These are phyloP conservation scores for Closterium sp. DNA, from an alignment of 139 green algal genomes.

Conservation along the genomic window DNA sequence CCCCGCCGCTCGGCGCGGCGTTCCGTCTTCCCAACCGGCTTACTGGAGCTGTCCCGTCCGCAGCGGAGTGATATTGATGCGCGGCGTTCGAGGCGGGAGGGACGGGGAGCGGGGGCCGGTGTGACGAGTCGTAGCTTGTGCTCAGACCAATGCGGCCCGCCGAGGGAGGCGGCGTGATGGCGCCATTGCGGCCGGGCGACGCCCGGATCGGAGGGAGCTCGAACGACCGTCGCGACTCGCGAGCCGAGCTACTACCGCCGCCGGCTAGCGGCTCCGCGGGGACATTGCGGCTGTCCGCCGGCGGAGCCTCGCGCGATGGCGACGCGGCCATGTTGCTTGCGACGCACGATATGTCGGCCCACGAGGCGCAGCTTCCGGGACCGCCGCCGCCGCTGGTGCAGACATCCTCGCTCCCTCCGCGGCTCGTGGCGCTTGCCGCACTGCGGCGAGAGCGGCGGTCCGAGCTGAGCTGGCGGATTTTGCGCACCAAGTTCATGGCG, in stretches of 20 bases:
- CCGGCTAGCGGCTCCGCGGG: background rate
- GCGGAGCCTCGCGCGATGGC: background rate
- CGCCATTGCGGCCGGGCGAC: background rate
- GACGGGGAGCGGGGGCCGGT: background rate
- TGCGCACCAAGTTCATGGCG: background rate
- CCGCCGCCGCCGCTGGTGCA: background rate
- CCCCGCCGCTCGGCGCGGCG: background rate
- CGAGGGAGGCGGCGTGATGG: background rate
- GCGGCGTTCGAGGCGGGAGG: background rate
- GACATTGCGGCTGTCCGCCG: background rate
- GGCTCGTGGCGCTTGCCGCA: background rate
- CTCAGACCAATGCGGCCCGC: background rate
- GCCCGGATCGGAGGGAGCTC: background rate
- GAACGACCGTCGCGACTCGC: background rate
- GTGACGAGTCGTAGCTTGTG: background rate
- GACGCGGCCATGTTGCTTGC: background rate
- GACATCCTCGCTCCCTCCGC: background rate
- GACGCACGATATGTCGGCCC: background rate
- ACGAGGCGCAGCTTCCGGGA: background rate
- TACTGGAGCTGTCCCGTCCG: background rate
- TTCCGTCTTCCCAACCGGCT: background rate
- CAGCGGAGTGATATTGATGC: background rate
- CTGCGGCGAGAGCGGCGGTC: background rate
- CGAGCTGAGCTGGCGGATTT: background rate
- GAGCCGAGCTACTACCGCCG: background rate